Base-by-base conservation (phyloP, 352 stramenopile genomes). In the Globisporangium abappressorium region DNA sequence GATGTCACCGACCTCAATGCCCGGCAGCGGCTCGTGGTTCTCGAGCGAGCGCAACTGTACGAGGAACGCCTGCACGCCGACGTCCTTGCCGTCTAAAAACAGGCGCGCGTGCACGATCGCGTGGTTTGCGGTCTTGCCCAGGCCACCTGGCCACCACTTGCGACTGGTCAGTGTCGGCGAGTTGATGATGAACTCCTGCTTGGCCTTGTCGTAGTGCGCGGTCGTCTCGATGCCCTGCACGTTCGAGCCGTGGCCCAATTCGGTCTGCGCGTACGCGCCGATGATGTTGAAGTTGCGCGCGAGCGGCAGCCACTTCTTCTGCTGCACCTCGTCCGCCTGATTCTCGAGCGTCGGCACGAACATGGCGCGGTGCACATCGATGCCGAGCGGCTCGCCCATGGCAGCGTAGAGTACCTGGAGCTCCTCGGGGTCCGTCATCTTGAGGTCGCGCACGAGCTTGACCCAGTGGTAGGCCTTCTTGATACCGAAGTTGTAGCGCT, bases 101-200 rank as follows among this genome's bases (percentile, higher is more conserved):
- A 98, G 73, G 18, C 90, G 89, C 5, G 93, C 92, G 73, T 98
- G 97, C 0, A 98, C 84, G 73, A 98, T 96, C 28, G 94, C 94
- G 70, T 97, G 87, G 67, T 89, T 98, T n/a, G 89, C 92, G 0
- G 92, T 98, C 66, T 91, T 89, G 26, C 91, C 95, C 7, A 98
- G 73, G 2, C 89, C 96, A 30, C 93, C 94, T 5, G 95, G 95
- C 97, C 97, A 99, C 86, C 97, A 99, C 77, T 99, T 99, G 65
- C 85, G 81, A 59, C 82, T 90, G 24, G 95, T 98, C 28, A 99
- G 67, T 11, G 95, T 98, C 0, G 97, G 97, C 7, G 93, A 97
- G 78, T 99, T 72, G 62, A 99, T 89, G 28, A 98, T 79, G 69
- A 96, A 99, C 77, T 98, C 92, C 62, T 98, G 85, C 3, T 75